Percentiles rank a stretch among this genome's conserved stretches.
phyloP scores from a whole-genome alignment of 202 grass and related monocot species.

The Cymbopogon flexuosus region DNA sequence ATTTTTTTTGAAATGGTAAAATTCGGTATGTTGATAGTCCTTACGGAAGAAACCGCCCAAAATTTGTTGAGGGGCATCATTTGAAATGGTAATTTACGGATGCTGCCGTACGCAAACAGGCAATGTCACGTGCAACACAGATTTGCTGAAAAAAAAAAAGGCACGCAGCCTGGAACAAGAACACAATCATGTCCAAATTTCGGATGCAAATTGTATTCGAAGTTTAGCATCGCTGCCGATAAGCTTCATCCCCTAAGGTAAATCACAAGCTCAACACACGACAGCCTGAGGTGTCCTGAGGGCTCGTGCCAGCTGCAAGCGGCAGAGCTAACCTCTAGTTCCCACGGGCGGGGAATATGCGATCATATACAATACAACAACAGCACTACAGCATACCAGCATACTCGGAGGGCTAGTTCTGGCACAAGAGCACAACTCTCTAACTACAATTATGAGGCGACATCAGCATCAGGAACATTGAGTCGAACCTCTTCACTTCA shows the following conservation, averaged over 20 bases:
- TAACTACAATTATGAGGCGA: neutral
- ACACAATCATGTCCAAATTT: neutral
- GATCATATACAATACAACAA: neutral
- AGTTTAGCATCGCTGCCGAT: neutral
- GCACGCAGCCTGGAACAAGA: neutral
- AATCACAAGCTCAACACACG: neutral
- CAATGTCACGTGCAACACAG: neutral
- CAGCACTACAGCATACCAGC: neutral
- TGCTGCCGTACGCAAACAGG: neutral
- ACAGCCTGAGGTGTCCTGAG: neutral
- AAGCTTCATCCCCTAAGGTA: neutral
- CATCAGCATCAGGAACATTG: neutral
- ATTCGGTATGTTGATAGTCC: too few relatives aligned
- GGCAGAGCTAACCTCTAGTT: neutral
- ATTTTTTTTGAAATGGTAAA: too few relatives aligned
- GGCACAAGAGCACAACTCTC: neutral
- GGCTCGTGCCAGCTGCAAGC: neutral
- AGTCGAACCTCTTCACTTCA: neutral
- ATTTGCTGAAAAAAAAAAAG: neutral
- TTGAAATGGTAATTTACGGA: neutral
- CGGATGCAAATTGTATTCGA: neutral
- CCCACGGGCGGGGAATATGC: neutral
- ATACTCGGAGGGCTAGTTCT: neutral
- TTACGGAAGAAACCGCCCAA: too few relatives aligned
- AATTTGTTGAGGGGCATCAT: neutral